These are phyloP conservation scores for Pisolithus sp. DNA, from an alignment of 768 basidiomycete genomes.

Conservation along the genomic window DNA sequence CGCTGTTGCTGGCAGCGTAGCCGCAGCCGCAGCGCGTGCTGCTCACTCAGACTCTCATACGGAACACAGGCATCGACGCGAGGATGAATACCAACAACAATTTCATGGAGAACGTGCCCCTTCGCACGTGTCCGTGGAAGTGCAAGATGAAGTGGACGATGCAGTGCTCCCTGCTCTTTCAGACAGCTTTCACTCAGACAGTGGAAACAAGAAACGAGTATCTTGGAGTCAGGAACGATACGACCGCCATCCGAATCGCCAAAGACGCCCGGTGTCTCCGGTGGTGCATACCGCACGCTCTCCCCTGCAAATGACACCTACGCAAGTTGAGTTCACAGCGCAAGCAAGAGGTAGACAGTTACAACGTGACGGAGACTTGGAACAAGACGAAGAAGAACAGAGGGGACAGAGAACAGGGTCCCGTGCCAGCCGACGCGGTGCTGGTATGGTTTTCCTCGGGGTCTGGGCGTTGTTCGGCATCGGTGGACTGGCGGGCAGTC, in stretches of 20 bases:
- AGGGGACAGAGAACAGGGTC: constrained; percentile 35
- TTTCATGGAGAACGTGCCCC: constrained; percentile 14
- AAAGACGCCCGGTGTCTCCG: constrained; percentile 30
- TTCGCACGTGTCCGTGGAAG: constrained; percentile 16
- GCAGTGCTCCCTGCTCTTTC: constrained; percentile 50
- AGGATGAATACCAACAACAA: constrained; percentile 20
- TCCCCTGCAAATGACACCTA: constrained; percentile 28
- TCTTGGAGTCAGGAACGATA: constrained; percentile 63
- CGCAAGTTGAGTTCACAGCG: constrained; percentile 14
- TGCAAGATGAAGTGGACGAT: constrained; percentile 43
- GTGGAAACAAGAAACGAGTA: constrained; percentile 49
- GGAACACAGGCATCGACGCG: constrained; percentile 22
- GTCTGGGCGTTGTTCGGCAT: constrained; percentile 70
- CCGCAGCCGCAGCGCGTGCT: constrained; percentile 62
- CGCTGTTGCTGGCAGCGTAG: constrained; percentile 64
- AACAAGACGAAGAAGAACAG: constrained; percentile 21
- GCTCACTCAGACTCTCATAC: constrained; percentile 50
- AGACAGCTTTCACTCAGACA: constrained; percentile 76
- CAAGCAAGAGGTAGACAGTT: constrained; percentile 41
- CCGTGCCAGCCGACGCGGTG: constrained; percentile 62
- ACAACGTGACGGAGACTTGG: constrained; percentile 32
- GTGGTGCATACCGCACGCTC: constrained; percentile 25
- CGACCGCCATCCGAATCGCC: constrained; percentile 27
- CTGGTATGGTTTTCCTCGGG: constrained; percentile 77
- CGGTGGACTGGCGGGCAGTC: constrained; percentile 39